Percentiles rank a stretch among this genome's conserved stretches.
Evolutionary conservation across 768 basidiomycete genomes (phyloP).

Genomic region (Auricularia cornea): DNA sequence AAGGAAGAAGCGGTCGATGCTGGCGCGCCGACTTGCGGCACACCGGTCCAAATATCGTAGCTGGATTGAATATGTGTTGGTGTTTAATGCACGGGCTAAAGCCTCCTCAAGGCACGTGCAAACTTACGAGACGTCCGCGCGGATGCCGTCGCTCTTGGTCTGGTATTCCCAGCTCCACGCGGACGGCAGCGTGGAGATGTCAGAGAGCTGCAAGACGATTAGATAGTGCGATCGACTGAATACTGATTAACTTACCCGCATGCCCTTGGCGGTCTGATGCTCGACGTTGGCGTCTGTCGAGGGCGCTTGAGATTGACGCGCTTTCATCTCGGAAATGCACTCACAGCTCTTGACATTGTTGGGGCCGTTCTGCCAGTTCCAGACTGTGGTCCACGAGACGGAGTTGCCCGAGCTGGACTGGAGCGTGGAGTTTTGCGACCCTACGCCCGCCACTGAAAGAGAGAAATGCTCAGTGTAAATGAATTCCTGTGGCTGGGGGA

Average conservation of each 20-base stretch:
- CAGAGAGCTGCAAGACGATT: slow-evolving; percentile 27
- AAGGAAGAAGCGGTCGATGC: slow-evolving; percentile 40
- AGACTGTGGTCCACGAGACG: slow-evolving; percentile 47
- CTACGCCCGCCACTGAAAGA: slow-evolving; percentile 34
- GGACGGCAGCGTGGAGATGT: slow-evolving; percentile 38
- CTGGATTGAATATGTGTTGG: slow-evolving; percentile 14
- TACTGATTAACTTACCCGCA: slow-evolving; percentile 26
- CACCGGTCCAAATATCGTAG: slow-evolving; percentile 50
- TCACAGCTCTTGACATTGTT: slow-evolving; percentile 52
- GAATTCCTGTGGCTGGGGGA: too few species aligned
- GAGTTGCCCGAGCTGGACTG: slow-evolving; percentile 28
- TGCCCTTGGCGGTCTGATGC: slow-evolving; percentile 39
- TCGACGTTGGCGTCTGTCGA: slow-evolving; percentile 44
- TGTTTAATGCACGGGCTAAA: not conserved
- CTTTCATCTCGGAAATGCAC: slow-evolving; percentile 9
- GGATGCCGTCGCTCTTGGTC: slow-evolving; percentile 34
- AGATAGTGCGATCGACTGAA: not conserved
- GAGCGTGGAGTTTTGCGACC: slow-evolving; percentile 42
- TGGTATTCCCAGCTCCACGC: slow-evolving; percentile 45
- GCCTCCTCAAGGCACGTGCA: not conserved
- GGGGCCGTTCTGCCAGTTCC: slow-evolving; percentile 41
- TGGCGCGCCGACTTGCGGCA: slow-evolving; percentile 33
- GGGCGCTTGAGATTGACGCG: not conserved
- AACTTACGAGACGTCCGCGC: slow-evolving; percentile 46
- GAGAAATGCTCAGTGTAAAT: too few species aligned